These are phyloP conservation scores for Cytospora piceicola DNA, from an alignment of 2,329 filamentous ascomycete genomes.

Conservation along the genomic window DNA sequence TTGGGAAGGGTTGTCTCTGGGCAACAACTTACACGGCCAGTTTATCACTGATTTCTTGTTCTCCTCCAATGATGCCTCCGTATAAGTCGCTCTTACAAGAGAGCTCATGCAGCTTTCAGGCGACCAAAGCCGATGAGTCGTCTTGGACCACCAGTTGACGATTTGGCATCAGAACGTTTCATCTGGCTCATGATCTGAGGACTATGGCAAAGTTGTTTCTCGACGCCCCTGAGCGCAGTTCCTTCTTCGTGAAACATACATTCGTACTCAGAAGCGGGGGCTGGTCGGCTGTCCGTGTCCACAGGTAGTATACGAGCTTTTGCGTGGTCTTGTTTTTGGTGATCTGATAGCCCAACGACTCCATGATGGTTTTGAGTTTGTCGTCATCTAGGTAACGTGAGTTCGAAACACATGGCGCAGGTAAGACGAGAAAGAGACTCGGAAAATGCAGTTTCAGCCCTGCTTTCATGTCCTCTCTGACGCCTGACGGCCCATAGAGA, in stretches of 20 bases:
- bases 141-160: not conserved
- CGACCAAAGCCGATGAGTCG: not conserved
- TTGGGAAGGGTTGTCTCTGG: constrained; percentile 14
- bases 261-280: constrained; percentile 30
- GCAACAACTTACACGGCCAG: constrained; percentile 21
- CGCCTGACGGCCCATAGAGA: constrained; percentile 49
- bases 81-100: constrained; percentile 6
- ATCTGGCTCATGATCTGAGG: constrained; percentile 45
- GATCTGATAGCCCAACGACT: constrained; percentile 71
- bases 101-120: constrained; percentile 10
- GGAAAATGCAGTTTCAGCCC: constrained; percentile 52
- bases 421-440: constrained; percentile 85
- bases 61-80: constrained; percentile 14
- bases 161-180: constrained; percentile 3
- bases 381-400: constrained; percentile 84
- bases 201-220: constrained; percentile 93
- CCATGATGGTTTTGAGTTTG: constrained; percentile 74
- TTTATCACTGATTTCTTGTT: constrained; percentile 16
- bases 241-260: constrained; percentile 67
- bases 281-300: constrained; percentile 54
- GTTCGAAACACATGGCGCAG: constrained; percentile 84
- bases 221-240: constrained; percentile 72
- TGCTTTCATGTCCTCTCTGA: constrained; percentile 25
- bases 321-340: constrained; percentile 72
- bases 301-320: constrained; percentile 90